Evolutionary conservation across 164 flowering plant species (phyloP).

Genomic region (Vitis riparia): DNA sequence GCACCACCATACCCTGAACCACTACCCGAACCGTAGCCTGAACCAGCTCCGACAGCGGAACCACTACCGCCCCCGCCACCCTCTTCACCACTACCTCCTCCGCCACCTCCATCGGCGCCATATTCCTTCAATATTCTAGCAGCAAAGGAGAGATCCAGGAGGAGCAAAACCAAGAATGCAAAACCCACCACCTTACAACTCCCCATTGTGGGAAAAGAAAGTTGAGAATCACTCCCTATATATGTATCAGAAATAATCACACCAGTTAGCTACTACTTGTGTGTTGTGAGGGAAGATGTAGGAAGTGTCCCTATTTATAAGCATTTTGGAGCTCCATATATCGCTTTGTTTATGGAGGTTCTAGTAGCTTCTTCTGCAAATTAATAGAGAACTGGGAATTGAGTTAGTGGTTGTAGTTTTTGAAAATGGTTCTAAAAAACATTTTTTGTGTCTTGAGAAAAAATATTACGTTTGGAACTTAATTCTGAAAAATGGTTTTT

Average conservation of each 20-base stretch:
- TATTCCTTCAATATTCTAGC: constrained; percentile 15
- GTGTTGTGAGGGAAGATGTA: background rate
- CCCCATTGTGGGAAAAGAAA: constrained; percentile 11
- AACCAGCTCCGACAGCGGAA: constrained; percentile 8
- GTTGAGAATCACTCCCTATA: background rate
- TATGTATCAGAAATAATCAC: no score
- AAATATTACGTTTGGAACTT: no score
- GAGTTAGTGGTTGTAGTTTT: background rate
- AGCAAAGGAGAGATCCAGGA: constrained; percentile 28
- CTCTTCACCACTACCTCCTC: constrained; percentile 14
- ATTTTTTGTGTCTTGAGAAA: no score
- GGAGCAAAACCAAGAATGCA: constrained; percentile 28
- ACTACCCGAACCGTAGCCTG: constrained; percentile 8
- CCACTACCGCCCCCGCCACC: constrained; percentile 20
- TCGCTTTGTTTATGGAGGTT: background rate
- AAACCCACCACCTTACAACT: constrained; percentile 17
- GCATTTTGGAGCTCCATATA: background rate
- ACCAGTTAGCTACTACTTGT: background rate
- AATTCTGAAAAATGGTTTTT: no score
- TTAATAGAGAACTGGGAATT: background rate
- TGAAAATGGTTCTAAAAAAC: no score
- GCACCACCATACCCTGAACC: constrained; percentile 23
- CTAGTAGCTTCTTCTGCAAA: constrained; percentile 11
- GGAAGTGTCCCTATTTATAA: constrained; percentile 20
- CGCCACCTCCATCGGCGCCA: background rate